Evolutionary conservation across 208 protist species (phyloP).

Genomic region (Histomonas meleagridis): DNA sequence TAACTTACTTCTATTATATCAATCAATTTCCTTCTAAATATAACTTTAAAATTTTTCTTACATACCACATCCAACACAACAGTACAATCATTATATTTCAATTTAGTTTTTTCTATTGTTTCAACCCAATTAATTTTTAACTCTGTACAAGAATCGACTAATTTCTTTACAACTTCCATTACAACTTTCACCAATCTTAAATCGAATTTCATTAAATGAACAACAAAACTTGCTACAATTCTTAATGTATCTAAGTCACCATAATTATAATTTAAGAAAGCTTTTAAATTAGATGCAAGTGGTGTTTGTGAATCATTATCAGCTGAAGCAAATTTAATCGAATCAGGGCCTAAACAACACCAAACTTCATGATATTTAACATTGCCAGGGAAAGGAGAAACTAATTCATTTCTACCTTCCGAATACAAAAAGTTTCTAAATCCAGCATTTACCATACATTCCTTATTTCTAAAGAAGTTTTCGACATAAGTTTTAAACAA

Average conservation of each 20-base stretch:
- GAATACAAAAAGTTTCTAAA: neutral
- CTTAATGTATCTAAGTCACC: neutral
- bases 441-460: neutral
- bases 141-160: neutral
- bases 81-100: neutral
- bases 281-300: too few relatives aligned
- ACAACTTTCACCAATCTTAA: neutral
- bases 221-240: neutral
- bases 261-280: neutral
- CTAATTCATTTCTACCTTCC: neutral
- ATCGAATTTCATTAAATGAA: neutral
- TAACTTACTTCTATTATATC: too few relatives aligned
- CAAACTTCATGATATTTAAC: neutral
- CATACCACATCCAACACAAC: too few relatives aligned
- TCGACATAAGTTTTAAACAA: neutral
- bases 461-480: neutral
- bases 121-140: neutral
- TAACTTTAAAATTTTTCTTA: too few relatives aligned
- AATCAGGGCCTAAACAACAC: neutral
- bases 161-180: neutral
- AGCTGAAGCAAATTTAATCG: neutral
- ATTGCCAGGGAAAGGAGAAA: neutral
- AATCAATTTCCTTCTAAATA: too few relatives aligned
- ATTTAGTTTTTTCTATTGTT: neutral
- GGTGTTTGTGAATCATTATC: neutral